phyloP scores from a whole-genome alignment of 1,284 basidiomycete genomes.

The Mycena citricolor region DNA sequence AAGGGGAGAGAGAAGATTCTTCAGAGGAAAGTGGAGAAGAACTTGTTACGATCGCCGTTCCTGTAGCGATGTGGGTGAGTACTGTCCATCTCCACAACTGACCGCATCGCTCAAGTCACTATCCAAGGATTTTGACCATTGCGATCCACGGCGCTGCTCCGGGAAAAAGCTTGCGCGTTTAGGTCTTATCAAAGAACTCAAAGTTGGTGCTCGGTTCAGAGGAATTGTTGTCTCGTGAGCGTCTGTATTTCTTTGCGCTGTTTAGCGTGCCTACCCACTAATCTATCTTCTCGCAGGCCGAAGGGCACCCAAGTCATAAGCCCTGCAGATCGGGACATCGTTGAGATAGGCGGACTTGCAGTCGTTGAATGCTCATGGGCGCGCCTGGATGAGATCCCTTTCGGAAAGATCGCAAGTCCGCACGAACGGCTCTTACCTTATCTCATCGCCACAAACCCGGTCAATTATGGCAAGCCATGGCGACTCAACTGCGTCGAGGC shows the following conservation, averaged over 20 bases:
- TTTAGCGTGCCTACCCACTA: no score
- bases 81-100: conserved; percentile 7
- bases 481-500: conserved; percentile 90
- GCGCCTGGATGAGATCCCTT: conserved; percentile 90
- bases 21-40: conserved; percentile 28
- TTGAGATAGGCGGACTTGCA: conserved; percentile 78
- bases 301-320: conserved; percentile 82
- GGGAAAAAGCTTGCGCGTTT: conserved; percentile 91
- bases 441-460: conserved; percentile 88
- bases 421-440: conserved; percentile 91
- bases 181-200: conserved; percentile 82
- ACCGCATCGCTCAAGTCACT: no score
- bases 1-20: conserved; percentile 30
- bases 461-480: conserved; percentile 96
- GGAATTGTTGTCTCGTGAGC: conserved; percentile 92
- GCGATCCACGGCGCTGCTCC: conserved; percentile 92
- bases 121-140: conserved; percentile 90
- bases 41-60: conserved; percentile 51
- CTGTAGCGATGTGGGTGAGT: conserved; percentile 88
- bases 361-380: conserved; percentile 99
- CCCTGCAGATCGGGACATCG: conserved; percentile 82
- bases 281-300: conserved; percentile 56
- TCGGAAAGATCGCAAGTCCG: conserved; percentile 89
- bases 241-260: conserved; percentile 21
- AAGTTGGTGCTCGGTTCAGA: conserved; percentile 84